These are phyloP conservation scores for Gremmenia infestans DNA, from an alignment of 2,329 filamentous ascomycete species.

Conservation along the genomic window DNA sequence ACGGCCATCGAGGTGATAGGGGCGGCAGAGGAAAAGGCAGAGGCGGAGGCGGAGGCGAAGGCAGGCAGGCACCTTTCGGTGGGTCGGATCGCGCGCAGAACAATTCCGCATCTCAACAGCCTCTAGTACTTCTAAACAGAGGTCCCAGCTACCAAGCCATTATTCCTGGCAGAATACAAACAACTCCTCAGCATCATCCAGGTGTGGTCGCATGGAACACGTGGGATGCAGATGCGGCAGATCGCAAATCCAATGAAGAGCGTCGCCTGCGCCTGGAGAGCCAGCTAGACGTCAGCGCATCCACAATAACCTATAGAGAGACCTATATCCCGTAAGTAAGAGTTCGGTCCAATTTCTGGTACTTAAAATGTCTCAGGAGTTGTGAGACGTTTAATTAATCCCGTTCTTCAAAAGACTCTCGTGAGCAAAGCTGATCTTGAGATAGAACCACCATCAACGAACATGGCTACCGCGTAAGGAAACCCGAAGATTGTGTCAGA, in stretches of 20 bases:
- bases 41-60: no score
- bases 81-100: background rate
- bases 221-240: conserved; percentile 11
- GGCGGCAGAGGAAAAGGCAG: no score
- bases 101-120: background rate
- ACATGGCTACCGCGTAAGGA: no score
- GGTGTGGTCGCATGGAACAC: background rate
- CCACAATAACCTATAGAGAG: background rate
- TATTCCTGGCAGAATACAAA: background rate
- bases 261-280: no score
- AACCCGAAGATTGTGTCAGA: no score
- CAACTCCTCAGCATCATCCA: background rate
- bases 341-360: background rate
- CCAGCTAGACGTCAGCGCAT: background rate
- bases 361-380: background rate
- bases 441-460: no score
- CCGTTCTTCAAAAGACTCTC: background rate
- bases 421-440: no score
- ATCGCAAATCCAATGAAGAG: conserved; percentile 1
- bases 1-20: no score
- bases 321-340: conserved; percentile 1
- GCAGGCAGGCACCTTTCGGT: no score
- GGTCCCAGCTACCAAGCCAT: background rate
- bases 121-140: background rate
- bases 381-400: background rate